phyloP scores from a whole-genome alignment of 129 eudicot genomes.

The Kitagawia praeruptora region DNA sequence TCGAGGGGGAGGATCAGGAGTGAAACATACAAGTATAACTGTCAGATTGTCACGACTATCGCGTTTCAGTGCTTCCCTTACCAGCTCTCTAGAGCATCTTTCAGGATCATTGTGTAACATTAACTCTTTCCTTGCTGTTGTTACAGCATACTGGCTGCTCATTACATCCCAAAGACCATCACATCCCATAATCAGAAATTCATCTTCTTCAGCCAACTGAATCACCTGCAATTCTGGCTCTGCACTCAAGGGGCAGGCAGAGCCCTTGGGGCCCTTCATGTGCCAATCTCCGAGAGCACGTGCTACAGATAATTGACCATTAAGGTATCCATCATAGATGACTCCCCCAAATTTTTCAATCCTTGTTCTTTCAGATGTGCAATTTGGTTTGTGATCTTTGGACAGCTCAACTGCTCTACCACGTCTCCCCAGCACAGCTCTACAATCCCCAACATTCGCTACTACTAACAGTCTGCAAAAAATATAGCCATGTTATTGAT shows the following conservation, averaged over 20 bases:
- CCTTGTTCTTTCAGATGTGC: conserved; percentile 50
- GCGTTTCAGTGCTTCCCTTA: conserved; percentile 71
- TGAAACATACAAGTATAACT: conserved; percentile 62
- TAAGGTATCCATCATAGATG: conserved; percentile 74
- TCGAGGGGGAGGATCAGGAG: conserved; percentile 75
- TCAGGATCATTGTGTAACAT: conserved; percentile 83
- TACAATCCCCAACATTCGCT: conserved; percentile 88
- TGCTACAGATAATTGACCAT: conserved; percentile 75
- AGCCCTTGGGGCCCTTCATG: conserved; percentile 76
- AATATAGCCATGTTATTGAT: conserved; percentile 2
- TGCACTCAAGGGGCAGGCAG: conserved; percentile 59
- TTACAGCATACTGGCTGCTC: conserved; percentile 87
- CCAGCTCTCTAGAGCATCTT: conserved; percentile 73
- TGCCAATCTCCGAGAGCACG: conserved; percentile 97
- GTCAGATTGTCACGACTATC: conserved; percentile 71
- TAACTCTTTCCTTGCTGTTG: conserved; percentile 61
- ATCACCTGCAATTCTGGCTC: conserved; percentile 78
- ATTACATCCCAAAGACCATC: conserved; percentile 95
- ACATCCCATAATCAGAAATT: conserved; percentile 75
- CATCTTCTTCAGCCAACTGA: conserved; percentile 55
- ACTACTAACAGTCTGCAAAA: conserved; percentile 44
- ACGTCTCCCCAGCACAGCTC: conserved; percentile 77
- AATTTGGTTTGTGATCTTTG: conserved; percentile 80
- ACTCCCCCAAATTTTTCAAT: conserved; percentile 81
- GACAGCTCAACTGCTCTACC: conserved; percentile 81